A percentile compares a stretch with the other conserved stretches of the same genome.
These are phyloP conservation scores for Ganoderma boninense DNA, from an alignment of 1,284 basidiomycete genomes.

Conservation along the genomic window DNA sequence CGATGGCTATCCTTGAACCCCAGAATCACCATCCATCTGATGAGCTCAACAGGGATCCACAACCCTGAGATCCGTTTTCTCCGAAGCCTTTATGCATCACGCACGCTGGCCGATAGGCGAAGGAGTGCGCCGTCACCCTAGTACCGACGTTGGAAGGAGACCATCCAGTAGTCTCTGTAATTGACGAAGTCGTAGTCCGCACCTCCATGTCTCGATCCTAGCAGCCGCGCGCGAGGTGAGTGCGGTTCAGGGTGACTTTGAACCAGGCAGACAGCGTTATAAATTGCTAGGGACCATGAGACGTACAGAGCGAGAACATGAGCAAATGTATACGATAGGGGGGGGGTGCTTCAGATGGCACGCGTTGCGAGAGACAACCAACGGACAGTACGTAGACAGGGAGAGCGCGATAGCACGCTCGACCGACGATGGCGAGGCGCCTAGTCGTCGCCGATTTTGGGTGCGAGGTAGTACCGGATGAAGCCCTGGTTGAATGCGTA, in stretches of 20 bases:
- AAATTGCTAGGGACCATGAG: not conserved
- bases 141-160: too few relatives aligned
- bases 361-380: conserved; percentile 1
- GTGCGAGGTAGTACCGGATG: conserved; percentile 89
- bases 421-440: not conserved
- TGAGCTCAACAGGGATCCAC: too few relatives aligned
- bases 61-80: too few relatives aligned
- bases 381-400: not conserved
- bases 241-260: not conserved
- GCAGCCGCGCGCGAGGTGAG: too few relatives aligned
- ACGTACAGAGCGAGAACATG: not conserved
- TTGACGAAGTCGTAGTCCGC: too few relatives aligned
- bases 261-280: not conserved
- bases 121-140: too few relatives aligned
- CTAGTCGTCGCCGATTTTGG: conserved; percentile 87
- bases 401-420: conserved; percentile 1
- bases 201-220: too few relatives aligned
- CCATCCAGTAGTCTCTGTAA: too few relatives aligned
- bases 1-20: too few relatives aligned
- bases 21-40: too few relatives aligned
- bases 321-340: not conserved
- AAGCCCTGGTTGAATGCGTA: conserved; percentile 87
- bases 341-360: not conserved
- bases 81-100: too few relatives aligned
- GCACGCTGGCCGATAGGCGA: too few relatives aligned